phyloP scores from a whole-genome alignment of 768 basidiomycete genomes.

The Hygrophoropsis aurantiaca region DNA sequence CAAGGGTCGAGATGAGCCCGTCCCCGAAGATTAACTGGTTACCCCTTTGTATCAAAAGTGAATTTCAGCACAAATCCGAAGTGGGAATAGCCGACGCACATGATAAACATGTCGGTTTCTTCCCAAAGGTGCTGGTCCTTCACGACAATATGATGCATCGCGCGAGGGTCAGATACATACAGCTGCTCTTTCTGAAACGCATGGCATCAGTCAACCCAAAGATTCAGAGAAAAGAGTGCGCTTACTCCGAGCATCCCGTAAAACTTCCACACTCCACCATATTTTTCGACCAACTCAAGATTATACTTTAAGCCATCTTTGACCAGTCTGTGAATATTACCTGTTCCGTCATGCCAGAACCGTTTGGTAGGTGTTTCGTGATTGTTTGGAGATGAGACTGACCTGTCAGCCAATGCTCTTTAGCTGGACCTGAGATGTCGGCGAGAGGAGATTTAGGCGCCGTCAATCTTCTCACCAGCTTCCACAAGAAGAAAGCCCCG shows the following conservation, averaged over 20 bases:
- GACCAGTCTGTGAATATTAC: constrained; percentile 32
- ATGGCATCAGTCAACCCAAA: constrained; percentile 1
- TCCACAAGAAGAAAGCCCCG: constrained; percentile 16
- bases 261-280: constrained; percentile 35
- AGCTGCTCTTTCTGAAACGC: constrained; percentile 24
- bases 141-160: constrained; percentile 36
- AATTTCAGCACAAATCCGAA: background rate
- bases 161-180: constrained; percentile 37
- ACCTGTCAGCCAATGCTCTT: constrained; percentile 37
- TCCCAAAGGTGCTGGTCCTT: constrained; percentile 38
- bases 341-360: constrained; percentile 10
- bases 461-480: constrained; percentile 11
- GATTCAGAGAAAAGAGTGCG: background rate
- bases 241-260: constrained; percentile 35
- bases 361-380: background rate
- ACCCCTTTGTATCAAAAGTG: constrained; percentile 10
- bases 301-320: constrained; percentile 33
- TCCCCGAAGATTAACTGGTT: constrained; percentile 36
- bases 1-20: constrained; percentile 37
- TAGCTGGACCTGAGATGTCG: constrained; percentile 27
- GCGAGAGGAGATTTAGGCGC: constrained; percentile 15
- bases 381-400: background rate
- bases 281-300: constrained; percentile 24
- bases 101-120: constrained; percentile 35
- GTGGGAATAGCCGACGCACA: constrained; percentile 16